phyloP scores from a whole-genome alignment of 352 stramenopile species.

The Globisporangium irregulare region DNA sequence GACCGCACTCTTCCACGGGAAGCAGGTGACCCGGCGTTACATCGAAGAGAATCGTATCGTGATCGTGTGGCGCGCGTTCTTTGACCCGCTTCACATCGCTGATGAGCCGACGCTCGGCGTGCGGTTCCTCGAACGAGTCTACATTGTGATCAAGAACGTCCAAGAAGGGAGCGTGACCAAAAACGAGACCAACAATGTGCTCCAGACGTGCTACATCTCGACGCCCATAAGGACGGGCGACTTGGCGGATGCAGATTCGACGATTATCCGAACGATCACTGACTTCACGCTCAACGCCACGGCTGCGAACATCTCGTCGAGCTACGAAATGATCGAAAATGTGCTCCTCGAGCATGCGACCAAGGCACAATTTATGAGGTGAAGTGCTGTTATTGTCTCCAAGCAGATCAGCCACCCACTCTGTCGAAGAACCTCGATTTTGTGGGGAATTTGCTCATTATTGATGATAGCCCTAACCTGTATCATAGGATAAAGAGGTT shows the following conservation, averaged over 20 bases:
- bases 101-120: conserved; percentile 33
- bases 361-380: not conserved
- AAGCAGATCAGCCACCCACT: too few species aligned
- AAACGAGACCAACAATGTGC: conserved; percentile 5
- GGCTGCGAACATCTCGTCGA: conserved; percentile 25
- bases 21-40: conserved; percentile 48
- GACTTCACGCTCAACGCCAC: conserved; percentile 41
- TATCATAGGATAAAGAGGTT: too few species aligned
- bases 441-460: too few species aligned
- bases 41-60: conserved; percentile 45
- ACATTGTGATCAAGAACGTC: conserved; percentile 39
- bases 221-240: conserved; percentile 20
- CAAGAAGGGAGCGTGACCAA: not conserved
- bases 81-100: conserved; percentile 44
- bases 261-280: conserved; percentile 12
- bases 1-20: conserved; percentile 41
- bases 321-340: conserved; percentile 50
- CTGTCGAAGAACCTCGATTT: too few species aligned
- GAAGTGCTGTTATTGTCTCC: not conserved
- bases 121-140: conserved; percentile 53
- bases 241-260: not conserved
- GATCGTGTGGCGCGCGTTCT: conserved; percentile 54
- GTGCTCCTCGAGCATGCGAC: conserved; percentile 33
- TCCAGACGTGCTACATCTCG: conserved; percentile 34
- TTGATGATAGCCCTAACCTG: too few species aligned